Base-by-base conservation (phyloP, 495 filamentous ascomycete genomes). In the Physcia stellaris region DNA sequence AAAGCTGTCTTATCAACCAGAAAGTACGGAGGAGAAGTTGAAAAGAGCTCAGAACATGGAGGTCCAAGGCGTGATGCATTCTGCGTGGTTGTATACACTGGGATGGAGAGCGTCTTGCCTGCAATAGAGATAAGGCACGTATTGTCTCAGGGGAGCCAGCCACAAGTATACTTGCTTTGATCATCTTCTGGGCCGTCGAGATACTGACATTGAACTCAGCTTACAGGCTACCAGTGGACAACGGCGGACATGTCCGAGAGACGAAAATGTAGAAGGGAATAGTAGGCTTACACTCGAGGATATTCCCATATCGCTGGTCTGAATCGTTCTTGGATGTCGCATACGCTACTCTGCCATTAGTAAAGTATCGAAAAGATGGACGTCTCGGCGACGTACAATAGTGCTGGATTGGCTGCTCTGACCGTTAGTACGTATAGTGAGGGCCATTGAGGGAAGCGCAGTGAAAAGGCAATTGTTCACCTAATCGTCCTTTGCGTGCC, bases 301-400 rank as follows among this genome's bases (percentile, higher is more conserved):
- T 84, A 94, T 55, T 92, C 77, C 56, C 75, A 71, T 53, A 98
- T 92, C 28, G 73, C 73, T 4, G 64, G 59, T 30, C 85, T 72
- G 65, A 98, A 98, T 55, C 82, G 87, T 46, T 94, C 87, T 68
- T 98, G 90, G 46, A 95, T 70, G 50, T 98, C 90, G 64, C 90
- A 98, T 51, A 98, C 71, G 48, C 88, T 96, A 37, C n/a, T n/a
- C n/a, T n/a, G n/a, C n/a, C n/a, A n/a, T n/a, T n/a, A n/a, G n/a
- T n/a, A n/a, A n/a, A n/a, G n/a, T n/a, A n/a, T n/a, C n/a, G n/a
- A n/a, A n/a, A n/a, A n/a, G n/a, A n/a, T n/a, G n/a, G n/a, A n/a
- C n/a, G n/a, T n/a, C n/a, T n/a, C n/a, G n/a, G n/a, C n/a, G n/a
- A n/a, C n/a, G 45, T 58, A 84, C 79, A 85, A 81, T 39, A 85